phyloP scores from a whole-genome alignment of 1,284 basidiomycete species.

The Hymenochaete sp. region DNA sequence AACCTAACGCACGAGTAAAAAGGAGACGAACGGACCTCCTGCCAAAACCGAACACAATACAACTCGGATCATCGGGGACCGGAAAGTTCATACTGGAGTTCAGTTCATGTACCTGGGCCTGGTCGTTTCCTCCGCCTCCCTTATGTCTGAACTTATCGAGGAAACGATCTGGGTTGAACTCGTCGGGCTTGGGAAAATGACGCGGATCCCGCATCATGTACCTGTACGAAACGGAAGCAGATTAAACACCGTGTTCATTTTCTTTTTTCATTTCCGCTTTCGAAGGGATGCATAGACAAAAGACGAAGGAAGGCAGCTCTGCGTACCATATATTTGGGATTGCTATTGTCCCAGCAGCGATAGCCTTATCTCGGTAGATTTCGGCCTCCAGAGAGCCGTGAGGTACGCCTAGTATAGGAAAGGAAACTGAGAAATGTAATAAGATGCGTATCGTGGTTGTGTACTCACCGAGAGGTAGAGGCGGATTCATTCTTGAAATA shows the following conservation, averaged over 20 bases:
- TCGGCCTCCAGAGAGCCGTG: slow-evolving; percentile 11
- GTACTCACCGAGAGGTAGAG: slow-evolving; percentile 10
- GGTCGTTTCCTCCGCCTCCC: no score
- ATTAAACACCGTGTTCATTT: no score
- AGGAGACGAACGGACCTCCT: background rate
- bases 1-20: background rate
- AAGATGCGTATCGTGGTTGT: no score
- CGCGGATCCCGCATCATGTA: slow-evolving; percentile 20
- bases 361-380: slow-evolving; percentile 1
- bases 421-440: background rate
- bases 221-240: no score
- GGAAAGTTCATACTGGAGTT: background rate
- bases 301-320: background rate
- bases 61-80: slow-evolving; percentile 7
- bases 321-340: slow-evolving; percentile 15
- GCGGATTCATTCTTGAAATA: slow-evolving; percentile 5
- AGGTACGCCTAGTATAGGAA: slow-evolving; percentile 5
- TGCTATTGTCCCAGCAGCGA: slow-evolving; percentile 7
- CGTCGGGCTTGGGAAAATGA: slow-evolving; percentile 17
- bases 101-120: background rate
- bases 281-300: no score
- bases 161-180: slow-evolving; percentile 19
- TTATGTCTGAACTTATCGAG: slow-evolving; percentile 4
- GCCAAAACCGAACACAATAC: slow-evolving; percentile 14
- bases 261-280: no score